Evolutionary conservation across 2,329 filamentous ascomycete species (phyloP).

Genomic region (Aspergillus tanneri): DNA sequence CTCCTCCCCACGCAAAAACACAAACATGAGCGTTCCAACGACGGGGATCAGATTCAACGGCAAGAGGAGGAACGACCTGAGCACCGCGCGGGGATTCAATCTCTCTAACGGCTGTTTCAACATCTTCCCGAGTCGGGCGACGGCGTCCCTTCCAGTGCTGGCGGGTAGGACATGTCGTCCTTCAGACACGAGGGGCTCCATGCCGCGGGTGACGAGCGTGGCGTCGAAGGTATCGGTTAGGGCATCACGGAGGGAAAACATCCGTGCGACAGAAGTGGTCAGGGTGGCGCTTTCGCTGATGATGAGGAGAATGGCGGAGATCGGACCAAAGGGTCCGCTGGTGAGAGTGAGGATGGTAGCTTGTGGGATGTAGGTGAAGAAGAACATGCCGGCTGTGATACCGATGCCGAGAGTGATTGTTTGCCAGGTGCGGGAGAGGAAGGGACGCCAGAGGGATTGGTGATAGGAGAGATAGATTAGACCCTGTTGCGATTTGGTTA

Average conservation of each 20-base stretch:
- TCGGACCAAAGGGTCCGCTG: constrained; percentile 69
- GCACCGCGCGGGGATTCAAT: constrained; percentile 58
- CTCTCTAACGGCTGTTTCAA: constrained; percentile 52
- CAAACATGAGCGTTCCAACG: constrained; percentile 77
- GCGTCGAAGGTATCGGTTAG: constrained; percentile 89
- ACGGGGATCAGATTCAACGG: constrained; percentile 92
- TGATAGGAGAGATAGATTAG: constrained; percentile 61
- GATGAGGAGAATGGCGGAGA: constrained; percentile 60
- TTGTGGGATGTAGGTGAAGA: constrained; percentile 83
- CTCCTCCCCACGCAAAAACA: constrained; percentile 68
- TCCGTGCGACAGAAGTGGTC: constrained; percentile 58
- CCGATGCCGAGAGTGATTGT: constrained; percentile 69
- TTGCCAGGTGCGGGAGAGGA: constrained; percentile 56
- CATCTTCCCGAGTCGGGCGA: constrained; percentile 58
- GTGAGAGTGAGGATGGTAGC: constrained; percentile 78
- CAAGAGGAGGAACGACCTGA: constrained; percentile 80
- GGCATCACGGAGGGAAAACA: constrained; percentile 76
- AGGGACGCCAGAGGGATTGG: constrained; percentile 59
- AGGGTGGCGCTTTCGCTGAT: constrained; percentile 57
- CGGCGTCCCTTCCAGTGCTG: constrained; percentile 44
- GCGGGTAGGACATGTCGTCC: constrained; percentile 69
- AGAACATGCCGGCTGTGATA: constrained; percentile 79
- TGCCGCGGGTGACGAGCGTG: constrained; percentile 55
- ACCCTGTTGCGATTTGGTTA: constrained; percentile 45
- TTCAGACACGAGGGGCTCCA: constrained; percentile 65